phyloP scores from a whole-genome alignment of 2,329 filamentous ascomycete genomes.

The Clarireedia monteithiana region DNA sequence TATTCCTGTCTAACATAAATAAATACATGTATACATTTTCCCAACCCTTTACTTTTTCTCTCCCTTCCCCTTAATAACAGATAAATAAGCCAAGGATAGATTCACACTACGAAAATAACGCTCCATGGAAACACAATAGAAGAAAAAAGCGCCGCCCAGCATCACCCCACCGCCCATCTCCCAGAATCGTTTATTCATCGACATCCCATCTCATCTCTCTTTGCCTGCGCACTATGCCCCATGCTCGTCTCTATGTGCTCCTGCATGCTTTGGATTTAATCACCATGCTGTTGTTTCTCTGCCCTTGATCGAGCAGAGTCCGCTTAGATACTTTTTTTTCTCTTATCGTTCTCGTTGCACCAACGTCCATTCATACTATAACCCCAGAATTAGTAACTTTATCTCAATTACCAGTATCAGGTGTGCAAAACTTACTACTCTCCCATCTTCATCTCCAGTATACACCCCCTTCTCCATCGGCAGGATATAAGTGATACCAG shows the following conservation, averaged over 20 bases:
- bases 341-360: constrained; percentile 39
- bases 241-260: no score
- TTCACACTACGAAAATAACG: background rate
- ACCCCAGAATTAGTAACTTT: constrained; percentile 5
- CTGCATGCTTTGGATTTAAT: no score
- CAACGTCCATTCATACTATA: constrained; percentile 34
- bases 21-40: no score
- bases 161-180: background rate
- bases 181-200: background rate
- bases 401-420: background rate
- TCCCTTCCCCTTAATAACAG: no score
- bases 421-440: constrained; percentile 56
- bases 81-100: no score
- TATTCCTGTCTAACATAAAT: no score
- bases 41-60: no score
- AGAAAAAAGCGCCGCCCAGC: background rate
- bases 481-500: constrained; percentile 77
- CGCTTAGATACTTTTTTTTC: background rate
- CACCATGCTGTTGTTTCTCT: no score
- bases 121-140: background rate
- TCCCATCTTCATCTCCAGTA: constrained; percentile 87
- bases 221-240: no score
- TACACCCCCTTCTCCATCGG: constrained; percentile 80
- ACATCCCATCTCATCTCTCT: background rate
- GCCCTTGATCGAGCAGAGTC: no score